These are phyloP conservation scores for Setomelanomma holmii DNA, from an alignment of 2,329 filamentous ascomycete species.

Conservation along the genomic window DNA sequence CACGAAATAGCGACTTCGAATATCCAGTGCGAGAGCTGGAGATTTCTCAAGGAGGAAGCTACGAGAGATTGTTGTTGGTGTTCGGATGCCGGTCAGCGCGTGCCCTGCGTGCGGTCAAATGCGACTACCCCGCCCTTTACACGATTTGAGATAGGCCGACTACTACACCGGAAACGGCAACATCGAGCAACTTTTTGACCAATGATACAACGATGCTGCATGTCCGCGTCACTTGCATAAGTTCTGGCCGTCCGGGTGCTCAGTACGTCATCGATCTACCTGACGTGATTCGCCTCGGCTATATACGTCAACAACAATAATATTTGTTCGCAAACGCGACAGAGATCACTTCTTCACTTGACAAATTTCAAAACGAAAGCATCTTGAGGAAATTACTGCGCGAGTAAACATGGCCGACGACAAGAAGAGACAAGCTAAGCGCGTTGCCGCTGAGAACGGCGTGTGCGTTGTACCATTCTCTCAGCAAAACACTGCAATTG, in stretches of 20 bases:
- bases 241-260: background rate
- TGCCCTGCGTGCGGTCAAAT: background rate
- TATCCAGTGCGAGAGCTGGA: no score
- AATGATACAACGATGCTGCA: background rate
- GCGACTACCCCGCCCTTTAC: background rate
- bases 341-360: no score
- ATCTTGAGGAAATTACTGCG: no score
- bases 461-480: conserved; percentile 18
- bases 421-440: conserved; percentile 25
- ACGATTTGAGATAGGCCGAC: background rate
- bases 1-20: no score
- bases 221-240: background rate
- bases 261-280: background rate
- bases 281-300: background rate
- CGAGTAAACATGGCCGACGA: conserved; percentile 23
- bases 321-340: no score
- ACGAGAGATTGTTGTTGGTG: no score
- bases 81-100: no score
- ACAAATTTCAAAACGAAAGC: no score
- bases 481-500: background rate
- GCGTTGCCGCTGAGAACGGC: conserved; percentile 21
- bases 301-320: background rate
- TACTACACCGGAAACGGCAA: background rate
- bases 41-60: no score
- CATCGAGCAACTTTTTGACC: background rate